These are phyloP conservation scores for Posidonia australis DNA, from an alignment of 106 monocot genomes.

Conservation along the genomic window DNA sequence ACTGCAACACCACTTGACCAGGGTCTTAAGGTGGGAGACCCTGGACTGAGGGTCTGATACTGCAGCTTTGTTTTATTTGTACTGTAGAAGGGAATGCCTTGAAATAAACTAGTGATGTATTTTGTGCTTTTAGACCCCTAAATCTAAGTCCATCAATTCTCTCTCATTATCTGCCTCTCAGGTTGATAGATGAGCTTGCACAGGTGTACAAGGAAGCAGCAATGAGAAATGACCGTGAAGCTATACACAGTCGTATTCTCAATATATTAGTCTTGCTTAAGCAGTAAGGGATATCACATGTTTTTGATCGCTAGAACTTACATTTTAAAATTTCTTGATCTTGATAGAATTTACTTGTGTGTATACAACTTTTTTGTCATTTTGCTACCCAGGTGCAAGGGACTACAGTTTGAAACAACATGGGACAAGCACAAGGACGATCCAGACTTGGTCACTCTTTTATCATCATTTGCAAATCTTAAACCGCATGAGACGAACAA, in stretches of 20 bases:
- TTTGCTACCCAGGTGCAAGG: conserved; percentile 53
- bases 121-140: too few species aligned
- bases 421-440: conserved; percentile 73
- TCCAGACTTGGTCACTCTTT: conserved; percentile 25
- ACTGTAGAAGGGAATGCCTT: too few species aligned
- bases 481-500: too few species aligned
- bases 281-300: conserved; percentile 26
- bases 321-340: neutral
- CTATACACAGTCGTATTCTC: conserved; percentile 38
- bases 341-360: neutral
- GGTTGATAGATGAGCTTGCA: conserved; percentile 72
- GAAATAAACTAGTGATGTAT: too few species aligned
- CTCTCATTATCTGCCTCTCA: conserved; percentile 7
- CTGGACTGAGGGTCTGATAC: too few species aligned
- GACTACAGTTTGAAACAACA: conserved; percentile 48
- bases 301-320: neutral
- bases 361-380: neutral
- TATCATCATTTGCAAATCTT: too few species aligned
- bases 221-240: conserved; percentile 46
- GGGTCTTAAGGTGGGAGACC: too few species aligned
- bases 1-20: too few species aligned
- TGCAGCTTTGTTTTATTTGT: too few species aligned
- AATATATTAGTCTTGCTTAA: conserved; percentile 52
- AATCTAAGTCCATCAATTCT: too few species aligned
- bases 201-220: conserved; percentile 69